phyloP scores from a whole-genome alignment of 805 yeast species.

The Wickerhamomyces silvicola region DNA sequence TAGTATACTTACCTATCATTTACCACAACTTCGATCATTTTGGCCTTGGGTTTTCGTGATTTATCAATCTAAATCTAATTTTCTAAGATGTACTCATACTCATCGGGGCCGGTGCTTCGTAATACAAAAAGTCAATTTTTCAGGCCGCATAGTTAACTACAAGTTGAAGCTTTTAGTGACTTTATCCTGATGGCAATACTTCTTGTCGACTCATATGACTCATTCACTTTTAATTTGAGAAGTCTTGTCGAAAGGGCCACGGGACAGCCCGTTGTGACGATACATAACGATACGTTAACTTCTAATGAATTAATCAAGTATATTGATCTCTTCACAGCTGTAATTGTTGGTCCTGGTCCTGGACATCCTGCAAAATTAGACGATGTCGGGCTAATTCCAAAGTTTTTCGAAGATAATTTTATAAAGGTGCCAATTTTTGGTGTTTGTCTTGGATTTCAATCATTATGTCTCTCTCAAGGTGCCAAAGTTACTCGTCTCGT shows the following conservation, averaged over 20 bases:
- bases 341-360: constrained; percentile 96
- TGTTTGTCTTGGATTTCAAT: constrained; percentile 89
- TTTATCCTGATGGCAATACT: constrained; percentile 42
- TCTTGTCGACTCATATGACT: constrained; percentile 89
- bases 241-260: constrained; percentile 52
- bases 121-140: too few relatives aligned
- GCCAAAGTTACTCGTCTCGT: constrained; percentile 44
- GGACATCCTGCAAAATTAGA: constrained; percentile 65
- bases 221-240: constrained; percentile 81
- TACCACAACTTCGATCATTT: constrained; percentile 67
- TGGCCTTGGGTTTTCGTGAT: too few relatives aligned
- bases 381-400: constrained; percentile 71
- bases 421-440: constrained; percentile 67
- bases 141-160: neutral
- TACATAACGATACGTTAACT: constrained; percentile 31
- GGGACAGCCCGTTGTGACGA: constrained; percentile 27
- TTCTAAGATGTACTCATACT: too few relatives aligned
- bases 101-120: too few relatives aligned
- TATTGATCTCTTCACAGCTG: constrained; percentile 56
- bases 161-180: neutral
- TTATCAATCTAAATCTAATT: too few relatives aligned
- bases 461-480: constrained; percentile 61
- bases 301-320: constrained; percentile 32
- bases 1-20: constrained; percentile 48
- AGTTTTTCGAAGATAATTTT: constrained; percentile 38